phyloP scores from a whole-genome alignment of 2,329 filamentous ascomycete genomes.

The Madurella mycetomatis region DNA sequence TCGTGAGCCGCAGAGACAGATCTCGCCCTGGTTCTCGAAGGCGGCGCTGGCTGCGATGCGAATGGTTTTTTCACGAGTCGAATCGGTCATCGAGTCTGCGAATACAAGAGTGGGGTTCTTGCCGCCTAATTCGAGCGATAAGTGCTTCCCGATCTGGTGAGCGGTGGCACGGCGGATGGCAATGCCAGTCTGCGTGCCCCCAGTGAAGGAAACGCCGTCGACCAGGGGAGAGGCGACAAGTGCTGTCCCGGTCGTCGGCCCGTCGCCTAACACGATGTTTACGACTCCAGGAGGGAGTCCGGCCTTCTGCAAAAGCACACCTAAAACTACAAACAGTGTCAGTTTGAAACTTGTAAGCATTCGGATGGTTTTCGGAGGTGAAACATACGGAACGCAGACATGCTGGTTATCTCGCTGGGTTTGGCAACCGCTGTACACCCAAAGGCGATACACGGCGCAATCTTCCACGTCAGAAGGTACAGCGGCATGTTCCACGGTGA shows the following conservation, averaged over 20 bases:
- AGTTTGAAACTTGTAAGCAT: not conserved
- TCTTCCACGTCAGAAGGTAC: constrained; percentile 35
- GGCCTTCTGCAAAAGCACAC: constrained; percentile 25
- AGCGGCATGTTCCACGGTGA: constrained; percentile 36
- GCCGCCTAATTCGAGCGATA: constrained; percentile 39
- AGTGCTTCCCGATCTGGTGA: constrained; percentile 31
- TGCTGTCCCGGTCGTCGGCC: constrained; percentile 29
- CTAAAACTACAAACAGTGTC: constrained; percentile 21
- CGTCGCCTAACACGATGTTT: constrained; percentile 33
- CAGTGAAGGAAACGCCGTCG: constrained; percentile 33
- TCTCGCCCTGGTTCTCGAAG: constrained; percentile 35
- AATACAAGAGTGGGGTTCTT: constrained; percentile 52
- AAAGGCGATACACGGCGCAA: constrained; percentile 34
- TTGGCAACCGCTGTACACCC: constrained; percentile 34
- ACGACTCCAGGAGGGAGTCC: constrained; percentile 29
- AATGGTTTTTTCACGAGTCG: constrained; percentile 48
- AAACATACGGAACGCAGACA: constrained; percentile 29
- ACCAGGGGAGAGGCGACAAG: constrained; percentile 27
- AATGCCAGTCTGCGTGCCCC: constrained; percentile 31
- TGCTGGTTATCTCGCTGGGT: constrained; percentile 33
- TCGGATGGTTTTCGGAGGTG: not conserved
- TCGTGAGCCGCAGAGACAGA: constrained; percentile 38
- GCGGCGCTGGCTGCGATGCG: constrained; percentile 36
- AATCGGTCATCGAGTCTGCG: constrained; percentile 39
- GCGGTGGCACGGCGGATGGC: constrained; percentile 30